Conservation (phyloP, 768 basidiomycete species). For the Collybia sordida region DNA sequence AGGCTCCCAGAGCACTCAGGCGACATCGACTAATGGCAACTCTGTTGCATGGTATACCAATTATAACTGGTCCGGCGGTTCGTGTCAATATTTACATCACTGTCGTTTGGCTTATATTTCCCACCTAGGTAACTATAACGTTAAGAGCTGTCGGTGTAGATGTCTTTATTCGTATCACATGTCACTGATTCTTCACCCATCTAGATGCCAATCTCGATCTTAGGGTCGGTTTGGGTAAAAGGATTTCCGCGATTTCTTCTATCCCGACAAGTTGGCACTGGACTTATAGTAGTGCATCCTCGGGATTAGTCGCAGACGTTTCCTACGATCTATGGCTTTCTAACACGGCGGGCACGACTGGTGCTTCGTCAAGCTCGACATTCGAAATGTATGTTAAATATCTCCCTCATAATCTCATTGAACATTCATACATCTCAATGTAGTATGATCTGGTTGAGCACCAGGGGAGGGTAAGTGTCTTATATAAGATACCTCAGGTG, state of each 20-base stretch:
- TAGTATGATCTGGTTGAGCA: conserved; percentile 36
- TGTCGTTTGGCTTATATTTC: too few species aligned
- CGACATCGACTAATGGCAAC: conserved; percentile 23
- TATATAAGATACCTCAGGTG: not conserved
- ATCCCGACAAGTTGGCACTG: conserved; percentile 32
- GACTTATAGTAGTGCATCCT: conserved; percentile 28
- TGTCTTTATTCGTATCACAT: not conserved
- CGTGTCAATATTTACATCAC: not conserved
- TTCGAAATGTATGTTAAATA: conserved; percentile 21
- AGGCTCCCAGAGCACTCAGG: conserved; percentile 32
- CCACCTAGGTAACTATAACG: conserved; percentile 12
- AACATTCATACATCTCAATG: not conserved
- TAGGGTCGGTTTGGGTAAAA: conserved; percentile 24
- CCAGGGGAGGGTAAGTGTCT: conserved; percentile 26
- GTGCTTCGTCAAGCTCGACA: conserved; percentile 27
- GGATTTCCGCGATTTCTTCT: conserved; percentile 24
- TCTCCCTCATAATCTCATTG: not conserved
- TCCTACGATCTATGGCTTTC: conserved; percentile 37
- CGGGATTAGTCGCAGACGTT: conserved; percentile 31
- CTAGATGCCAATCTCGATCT: conserved; percentile 33
- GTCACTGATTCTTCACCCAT: not conserved
- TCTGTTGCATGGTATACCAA: conserved; percentile 30
- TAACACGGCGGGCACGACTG: conserved; percentile 18
- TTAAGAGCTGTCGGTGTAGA: conserved; percentile 30
- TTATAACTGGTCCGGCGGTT: conserved; percentile 31